phyloP scores from a whole-genome alignment of 2,329 filamentous ascomycete genomes.

The Aureobasidium sp. region DNA sequence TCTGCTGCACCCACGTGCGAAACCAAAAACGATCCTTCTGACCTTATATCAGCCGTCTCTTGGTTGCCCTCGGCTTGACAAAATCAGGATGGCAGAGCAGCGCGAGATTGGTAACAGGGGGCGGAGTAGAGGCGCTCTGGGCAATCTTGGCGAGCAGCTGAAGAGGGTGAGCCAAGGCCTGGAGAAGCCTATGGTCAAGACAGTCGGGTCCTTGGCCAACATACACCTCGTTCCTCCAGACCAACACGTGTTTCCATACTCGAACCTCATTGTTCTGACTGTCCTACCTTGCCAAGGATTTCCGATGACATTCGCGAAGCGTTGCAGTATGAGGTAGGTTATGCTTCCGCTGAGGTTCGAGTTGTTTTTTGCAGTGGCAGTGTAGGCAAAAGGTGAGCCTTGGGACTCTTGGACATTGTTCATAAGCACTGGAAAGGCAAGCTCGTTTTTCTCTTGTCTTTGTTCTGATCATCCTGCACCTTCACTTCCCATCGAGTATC shows the following conservation, averaged over 20 bases:
- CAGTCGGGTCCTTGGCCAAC: not conserved
- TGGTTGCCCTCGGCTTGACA: not conserved
- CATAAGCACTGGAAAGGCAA: not conserved
- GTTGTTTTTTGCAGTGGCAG: slow-evolving; percentile 9
- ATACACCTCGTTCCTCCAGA: not conserved
- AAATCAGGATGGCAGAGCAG: not conserved
- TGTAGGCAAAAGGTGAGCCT: not conserved
- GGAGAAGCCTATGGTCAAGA: not conserved
- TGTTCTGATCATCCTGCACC: not conserved
- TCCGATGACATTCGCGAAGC: slow-evolving; percentile 8
- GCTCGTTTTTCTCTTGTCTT: not conserved
- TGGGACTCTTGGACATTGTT: not conserved
- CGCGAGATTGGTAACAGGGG: not conserved
- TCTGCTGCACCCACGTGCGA: not conserved
- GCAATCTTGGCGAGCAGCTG: not conserved
- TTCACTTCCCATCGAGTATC: not conserved
- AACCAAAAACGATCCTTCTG: not conserved
- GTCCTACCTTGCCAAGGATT: not conserved
- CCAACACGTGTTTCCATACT: slow-evolving; percentile 8
- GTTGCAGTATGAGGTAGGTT: slow-evolving; percentile 7
- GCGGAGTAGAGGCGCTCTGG: slow-evolving; percentile 1
- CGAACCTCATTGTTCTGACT: slow-evolving; percentile 9
- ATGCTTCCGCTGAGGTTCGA: not conserved
- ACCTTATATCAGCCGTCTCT: slow-evolving; percentile 1
- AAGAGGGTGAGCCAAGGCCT: not conserved